phyloP scores from a whole-genome alignment of 208 protist genomes.

The Trypanosoma rangeli region DNA sequence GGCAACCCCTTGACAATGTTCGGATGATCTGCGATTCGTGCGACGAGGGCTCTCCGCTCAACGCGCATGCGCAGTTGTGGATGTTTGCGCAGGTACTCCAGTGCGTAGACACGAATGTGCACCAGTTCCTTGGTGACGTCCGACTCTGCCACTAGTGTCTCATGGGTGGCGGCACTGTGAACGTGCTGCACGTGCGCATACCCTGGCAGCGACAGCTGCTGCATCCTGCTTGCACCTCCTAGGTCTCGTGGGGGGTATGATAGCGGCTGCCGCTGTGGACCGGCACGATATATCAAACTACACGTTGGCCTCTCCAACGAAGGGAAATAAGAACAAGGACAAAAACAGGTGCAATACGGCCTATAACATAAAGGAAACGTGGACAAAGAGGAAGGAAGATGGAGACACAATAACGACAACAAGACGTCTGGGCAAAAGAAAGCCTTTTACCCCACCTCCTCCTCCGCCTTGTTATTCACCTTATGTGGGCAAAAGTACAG shows the following conservation, averaged over 20 bases:
- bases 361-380: background rate
- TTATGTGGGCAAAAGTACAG: background rate
- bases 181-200: slow-evolving; percentile 54
- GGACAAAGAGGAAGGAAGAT: background rate
- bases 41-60: slow-evolving; percentile 57
- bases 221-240: background rate
- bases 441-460: no score
- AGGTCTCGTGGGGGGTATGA: no score
- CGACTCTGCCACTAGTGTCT: slow-evolving; percentile 51
- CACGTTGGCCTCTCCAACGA: background rate
- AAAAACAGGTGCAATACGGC: no score
- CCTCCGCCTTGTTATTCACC: no score
- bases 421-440: background rate
- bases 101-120: slow-evolving; percentile 62
- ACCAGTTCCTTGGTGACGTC: slow-evolving; percentile 23
- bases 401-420: background rate
- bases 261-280: background rate
- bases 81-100: slow-evolving; percentile 51
- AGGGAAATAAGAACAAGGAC: slow-evolving; percentile 11
- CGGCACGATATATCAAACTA: background rate
- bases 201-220: slow-evolving; percentile 27
- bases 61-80: slow-evolving; percentile 48
- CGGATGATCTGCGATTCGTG: slow-evolving; percentile 40
- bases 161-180: slow-evolving; percentile 50
- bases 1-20: slow-evolving; percentile 37